phyloP scores from a whole-genome alignment of 495 filamentous ascomycete genomes.

The Lophium mytilinum region DNA sequence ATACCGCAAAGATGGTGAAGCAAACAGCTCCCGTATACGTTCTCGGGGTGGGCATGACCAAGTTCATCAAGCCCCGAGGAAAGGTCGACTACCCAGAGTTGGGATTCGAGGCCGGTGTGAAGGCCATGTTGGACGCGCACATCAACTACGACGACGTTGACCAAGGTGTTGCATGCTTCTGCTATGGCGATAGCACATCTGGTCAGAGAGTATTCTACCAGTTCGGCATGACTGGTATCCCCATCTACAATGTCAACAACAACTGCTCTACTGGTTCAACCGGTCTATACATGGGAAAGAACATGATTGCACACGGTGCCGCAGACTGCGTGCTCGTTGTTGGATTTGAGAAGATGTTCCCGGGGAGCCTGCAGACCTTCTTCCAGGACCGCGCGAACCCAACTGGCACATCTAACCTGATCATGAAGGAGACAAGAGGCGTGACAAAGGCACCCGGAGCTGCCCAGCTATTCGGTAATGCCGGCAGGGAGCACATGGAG shows the following conservation, averaged over 20 bases:
- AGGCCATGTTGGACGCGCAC: conserved; percentile 89
- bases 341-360: conserved; percentile 97
- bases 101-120: conserved; percentile 90
- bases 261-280: conserved; percentile 93
- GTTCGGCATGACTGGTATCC: conserved; percentile 93
- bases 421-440: conserved; percentile 79
- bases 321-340: conserved; percentile 84
- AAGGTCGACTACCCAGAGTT: conserved; percentile 85
- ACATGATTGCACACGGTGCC: conserved; percentile 67
- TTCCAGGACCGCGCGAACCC: conserved; percentile 77
- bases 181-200: conserved; percentile 90
- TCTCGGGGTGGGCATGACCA: conserved; percentile 95
- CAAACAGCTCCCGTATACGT: conserved; percentile 62
- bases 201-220: conserved; percentile 98
- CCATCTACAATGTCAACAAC: conserved; percentile 97
- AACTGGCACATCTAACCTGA: conserved; percentile 56
- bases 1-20: conserved; percentile 30
- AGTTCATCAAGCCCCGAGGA: conserved; percentile 95
- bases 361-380: conserved; percentile 70
- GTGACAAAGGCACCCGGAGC: conserved; percentile 72
- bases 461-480: conserved; percentile 94
- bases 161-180: conserved; percentile 93
- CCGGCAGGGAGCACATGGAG: conserved; percentile 91
- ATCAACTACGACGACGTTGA: conserved; percentile 97
- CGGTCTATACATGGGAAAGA: conserved; percentile 75